Conservation (phyloP, 1,139 yeast genomes). For the Magnusiomyces ingens region DNA sequence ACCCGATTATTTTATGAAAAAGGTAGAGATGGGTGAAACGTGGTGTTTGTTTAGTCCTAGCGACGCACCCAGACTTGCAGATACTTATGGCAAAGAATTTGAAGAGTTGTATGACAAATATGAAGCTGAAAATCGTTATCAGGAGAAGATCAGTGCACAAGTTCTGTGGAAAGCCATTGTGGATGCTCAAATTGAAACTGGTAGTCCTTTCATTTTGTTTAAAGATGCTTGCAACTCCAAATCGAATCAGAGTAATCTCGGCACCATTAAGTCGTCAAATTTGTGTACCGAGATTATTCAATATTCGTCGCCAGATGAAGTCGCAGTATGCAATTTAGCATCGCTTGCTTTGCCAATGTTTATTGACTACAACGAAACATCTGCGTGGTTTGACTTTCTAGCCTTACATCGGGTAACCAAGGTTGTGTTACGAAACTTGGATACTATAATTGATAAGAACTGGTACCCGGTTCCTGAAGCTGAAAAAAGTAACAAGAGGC, state of each 20-base stretch:
- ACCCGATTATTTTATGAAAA: constrained; percentile 83
- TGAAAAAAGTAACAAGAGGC: constrained; percentile 58
- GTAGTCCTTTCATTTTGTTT: constrained; percentile 87
- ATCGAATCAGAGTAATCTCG: constrained; percentile 80
- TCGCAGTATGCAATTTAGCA: constrained; percentile 87
- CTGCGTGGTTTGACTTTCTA: constrained; percentile 58
- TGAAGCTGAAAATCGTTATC: constrained; percentile 66
- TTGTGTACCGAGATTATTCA: constrained; percentile 88
- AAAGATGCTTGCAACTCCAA: constrained; percentile 82
- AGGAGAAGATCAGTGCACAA: constrained; percentile 71
- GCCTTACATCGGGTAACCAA: constrained; percentile 67
- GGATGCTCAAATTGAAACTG: constrained; percentile 89
- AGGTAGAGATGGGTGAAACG: constrained; percentile 68
- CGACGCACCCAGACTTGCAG: constrained; percentile 79
- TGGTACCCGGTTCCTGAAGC: constrained; percentile 74
- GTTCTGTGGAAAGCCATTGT: constrained; percentile 81
- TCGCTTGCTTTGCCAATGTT: constrained; percentile 78
- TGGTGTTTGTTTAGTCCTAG: constrained; percentile 88
- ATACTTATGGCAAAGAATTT: constrained; percentile 77
- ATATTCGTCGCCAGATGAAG: constrained; percentile 80
- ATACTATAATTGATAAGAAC: constrained; percentile 71
- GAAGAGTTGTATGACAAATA: constrained; percentile 62
- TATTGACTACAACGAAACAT: constrained; percentile 42
- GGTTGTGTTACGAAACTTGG: constrained; percentile 67
- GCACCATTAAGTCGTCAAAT: constrained; percentile 80